These are phyloP conservation scores for Lentinula raphanica DNA, from an alignment of 768 basidiomycete species.

Conservation along the genomic window DNA sequence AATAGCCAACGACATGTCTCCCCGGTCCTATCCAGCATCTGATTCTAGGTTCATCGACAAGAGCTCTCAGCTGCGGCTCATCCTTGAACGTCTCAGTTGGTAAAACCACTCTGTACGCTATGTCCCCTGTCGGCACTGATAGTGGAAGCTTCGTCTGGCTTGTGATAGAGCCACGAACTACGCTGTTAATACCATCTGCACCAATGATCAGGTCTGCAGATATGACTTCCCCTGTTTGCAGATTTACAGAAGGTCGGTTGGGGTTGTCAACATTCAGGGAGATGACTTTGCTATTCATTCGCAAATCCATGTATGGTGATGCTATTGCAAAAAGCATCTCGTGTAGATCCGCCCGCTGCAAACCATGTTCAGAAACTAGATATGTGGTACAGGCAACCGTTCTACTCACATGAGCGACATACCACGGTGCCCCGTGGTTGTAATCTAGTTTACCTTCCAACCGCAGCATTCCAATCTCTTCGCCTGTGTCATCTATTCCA, in stretches of 20 bases:
- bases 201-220: conserved; percentile 29
- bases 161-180: conserved; percentile 35
- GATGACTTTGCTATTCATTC: conserved; percentile 23
- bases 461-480: conserved; percentile 1
- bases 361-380: conserved; percentile 22
- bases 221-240: conserved; percentile 29
- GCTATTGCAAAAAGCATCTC: conserved; percentile 22
- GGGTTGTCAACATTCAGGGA: conserved; percentile 8
- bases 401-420: conserved; percentile 27
- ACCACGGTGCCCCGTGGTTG: conserved; percentile 30
- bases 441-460: conserved; percentile 5
- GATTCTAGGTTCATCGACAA: conserved; percentile 14
- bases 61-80: conserved; percentile 13
- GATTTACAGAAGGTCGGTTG: conserved; percentile 24
- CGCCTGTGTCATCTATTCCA: not conserved
- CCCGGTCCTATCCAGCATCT: conserved; percentile 20
- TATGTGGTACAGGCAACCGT: not conserved
- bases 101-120: conserved; percentile 22
- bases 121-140: conserved; percentile 24
- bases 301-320: conserved; percentile 20
- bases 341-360: conserved; percentile 37
- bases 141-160: conserved; percentile 30
- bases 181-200: conserved; percentile 50
- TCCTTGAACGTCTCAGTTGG: conserved; percentile 13
- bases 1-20: conserved; percentile 17